Evolutionary conservation across 2,329 filamentous ascomycete genomes (phyloP).

Genomic region (Kalmusia sp.): DNA sequence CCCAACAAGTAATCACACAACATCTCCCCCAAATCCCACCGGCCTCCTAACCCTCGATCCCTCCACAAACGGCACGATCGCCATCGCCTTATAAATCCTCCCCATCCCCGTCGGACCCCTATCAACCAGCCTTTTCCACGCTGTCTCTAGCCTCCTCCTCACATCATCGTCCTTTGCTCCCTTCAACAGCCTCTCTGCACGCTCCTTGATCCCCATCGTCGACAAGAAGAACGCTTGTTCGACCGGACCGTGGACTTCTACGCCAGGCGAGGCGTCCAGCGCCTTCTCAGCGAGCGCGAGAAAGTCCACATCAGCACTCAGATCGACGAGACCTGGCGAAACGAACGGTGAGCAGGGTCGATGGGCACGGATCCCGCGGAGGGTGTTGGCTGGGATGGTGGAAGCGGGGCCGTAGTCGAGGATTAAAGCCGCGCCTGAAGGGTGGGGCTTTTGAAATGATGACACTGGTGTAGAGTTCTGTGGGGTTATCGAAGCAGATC

Average conservation of each 20-base stretch:
- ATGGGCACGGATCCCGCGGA: conserved; percentile 87
- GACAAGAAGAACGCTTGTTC: conserved; percentile 82
- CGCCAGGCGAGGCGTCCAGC: conserved; percentile 73
- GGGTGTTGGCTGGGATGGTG: conserved; percentile 83
- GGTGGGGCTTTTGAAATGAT: conserved; percentile 60
- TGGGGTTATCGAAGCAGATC: conserved; percentile 56
- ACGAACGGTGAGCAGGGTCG: conserved; percentile 78
- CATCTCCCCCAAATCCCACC: conserved; percentile 86
- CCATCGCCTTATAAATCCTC: conserved; percentile 90
- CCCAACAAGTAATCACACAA: conserved; percentile 25
- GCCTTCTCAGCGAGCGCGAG: conserved; percentile 83
- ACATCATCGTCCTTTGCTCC: conserved; percentile 48
- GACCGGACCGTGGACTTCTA: conserved; percentile 93
- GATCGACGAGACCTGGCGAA: conserved; percentile 81
- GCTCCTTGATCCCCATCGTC: conserved; percentile 75
- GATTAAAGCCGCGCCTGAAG: conserved; percentile 89
- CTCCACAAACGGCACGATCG: conserved; percentile 73
- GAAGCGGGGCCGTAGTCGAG: conserved; percentile 88
- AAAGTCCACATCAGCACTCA: conserved; percentile 95
- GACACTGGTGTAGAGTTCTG: conserved; percentile 20
- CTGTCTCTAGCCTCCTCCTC: conserved; percentile 66
- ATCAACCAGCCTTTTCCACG: conserved; percentile 86
- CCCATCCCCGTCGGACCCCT: conserved; percentile 87
- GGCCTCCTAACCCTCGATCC: conserved; percentile 76
- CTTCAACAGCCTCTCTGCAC: conserved; percentile 37